Conservation (phyloP, 495 filamentous ascomycete genomes). For the Hypomontagnella submonticulosa region DNA sequence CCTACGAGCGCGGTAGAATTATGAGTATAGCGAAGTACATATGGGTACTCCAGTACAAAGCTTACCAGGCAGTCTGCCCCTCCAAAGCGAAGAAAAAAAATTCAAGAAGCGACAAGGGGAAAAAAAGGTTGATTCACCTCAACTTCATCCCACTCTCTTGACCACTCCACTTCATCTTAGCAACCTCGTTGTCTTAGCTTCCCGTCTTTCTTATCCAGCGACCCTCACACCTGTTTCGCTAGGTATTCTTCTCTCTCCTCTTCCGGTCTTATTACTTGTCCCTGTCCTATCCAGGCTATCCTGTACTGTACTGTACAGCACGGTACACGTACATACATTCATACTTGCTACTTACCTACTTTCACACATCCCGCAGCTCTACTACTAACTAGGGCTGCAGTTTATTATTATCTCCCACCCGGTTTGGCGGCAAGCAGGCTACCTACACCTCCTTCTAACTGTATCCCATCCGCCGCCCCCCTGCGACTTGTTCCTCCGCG, state of each 20-base stretch:
- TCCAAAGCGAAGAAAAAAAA: constrained; percentile 30
- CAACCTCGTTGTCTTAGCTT: constrained; percentile 41
- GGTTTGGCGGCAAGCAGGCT: constrained; percentile 44
- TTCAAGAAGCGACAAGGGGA: constrained; percentile 12
- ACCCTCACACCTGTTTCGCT: constrained; percentile 33
- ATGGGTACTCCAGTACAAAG: constrained; percentile 12
- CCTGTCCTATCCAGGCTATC: constrained; percentile 7
- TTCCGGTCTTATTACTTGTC: constrained; percentile 15
- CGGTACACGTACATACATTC: constrained; percentile 32
- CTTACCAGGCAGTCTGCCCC: constrained; percentile 23
- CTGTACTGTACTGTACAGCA: constrained; percentile 22
- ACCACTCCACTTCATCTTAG: constrained; percentile 34
- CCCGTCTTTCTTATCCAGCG: constrained; percentile 30
- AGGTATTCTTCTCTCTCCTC: constrained; percentile 3
- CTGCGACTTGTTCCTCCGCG: constrained; percentile 41
- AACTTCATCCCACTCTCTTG: constrained; percentile 41
- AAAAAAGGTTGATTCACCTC: constrained; percentile 36
- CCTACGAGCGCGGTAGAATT: neutral
- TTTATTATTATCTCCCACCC: constrained; percentile 41
- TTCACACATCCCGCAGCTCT: constrained; percentile 14
- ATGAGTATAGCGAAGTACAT: constrained; percentile 10
- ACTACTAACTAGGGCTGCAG: constrained; percentile 31
- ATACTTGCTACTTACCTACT: neutral
- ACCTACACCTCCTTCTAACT: constrained; percentile 27
- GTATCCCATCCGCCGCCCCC: constrained; percentile 26